A percentile compares a stretch with the other conserved stretches of the same genome.
These are phyloP conservation scores for Moesziomyces sp. DNA, from an alignment of 1,284 basidiomycete genomes.

Conservation along the genomic window DNA sequence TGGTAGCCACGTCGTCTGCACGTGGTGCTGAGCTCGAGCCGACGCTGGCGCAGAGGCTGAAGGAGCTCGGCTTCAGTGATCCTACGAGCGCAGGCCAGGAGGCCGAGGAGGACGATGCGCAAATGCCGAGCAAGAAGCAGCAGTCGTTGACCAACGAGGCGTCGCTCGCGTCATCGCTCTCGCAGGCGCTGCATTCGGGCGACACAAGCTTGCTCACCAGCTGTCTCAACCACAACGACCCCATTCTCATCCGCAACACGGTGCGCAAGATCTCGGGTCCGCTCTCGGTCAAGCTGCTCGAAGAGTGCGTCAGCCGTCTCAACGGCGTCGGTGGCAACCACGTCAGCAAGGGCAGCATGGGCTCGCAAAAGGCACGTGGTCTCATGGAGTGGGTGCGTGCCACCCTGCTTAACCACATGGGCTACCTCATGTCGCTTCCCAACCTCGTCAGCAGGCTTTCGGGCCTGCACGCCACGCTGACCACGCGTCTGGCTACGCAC, in stretches of 20 bases:
- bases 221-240: slow-evolving; percentile 85
- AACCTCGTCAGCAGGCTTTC: slow-evolving; percentile 85
- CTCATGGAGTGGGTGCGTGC: slow-evolving; percentile 90
- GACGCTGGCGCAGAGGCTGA: slow-evolving; percentile 56
- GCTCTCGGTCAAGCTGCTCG: slow-evolving; percentile 85
- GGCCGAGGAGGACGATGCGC: slow-evolving; percentile 38
- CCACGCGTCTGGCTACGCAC: slow-evolving; percentile 82
- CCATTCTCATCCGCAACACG: slow-evolving; percentile 84
- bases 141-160: slow-evolving; percentile 76
- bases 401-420: slow-evolving; percentile 86
- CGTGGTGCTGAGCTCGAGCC: slow-evolving; percentile 38
- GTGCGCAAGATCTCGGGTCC: slow-evolving; percentile 89
- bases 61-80: slow-evolving; percentile 45
- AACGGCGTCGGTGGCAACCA: slow-evolving; percentile 76
- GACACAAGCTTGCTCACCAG: slow-evolving; percentile 88
- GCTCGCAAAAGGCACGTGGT: slow-evolving; percentile 70
- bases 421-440: slow-evolving; percentile 92
- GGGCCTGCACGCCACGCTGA: slow-evolving; percentile 83
- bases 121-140: slow-evolving; percentile 29
- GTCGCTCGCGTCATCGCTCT: slow-evolving; percentile 91
- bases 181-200: slow-evolving; percentile 94
- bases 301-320: slow-evolving; percentile 87
- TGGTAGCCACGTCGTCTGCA: slow-evolving; percentile 13
- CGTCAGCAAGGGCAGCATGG: slow-evolving; percentile 56
- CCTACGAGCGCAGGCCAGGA: slow-evolving; percentile 36